Base-by-base conservation (phyloP, 2,329 filamentous ascomycete species). In the Ophiostoma ulmi region DNA sequence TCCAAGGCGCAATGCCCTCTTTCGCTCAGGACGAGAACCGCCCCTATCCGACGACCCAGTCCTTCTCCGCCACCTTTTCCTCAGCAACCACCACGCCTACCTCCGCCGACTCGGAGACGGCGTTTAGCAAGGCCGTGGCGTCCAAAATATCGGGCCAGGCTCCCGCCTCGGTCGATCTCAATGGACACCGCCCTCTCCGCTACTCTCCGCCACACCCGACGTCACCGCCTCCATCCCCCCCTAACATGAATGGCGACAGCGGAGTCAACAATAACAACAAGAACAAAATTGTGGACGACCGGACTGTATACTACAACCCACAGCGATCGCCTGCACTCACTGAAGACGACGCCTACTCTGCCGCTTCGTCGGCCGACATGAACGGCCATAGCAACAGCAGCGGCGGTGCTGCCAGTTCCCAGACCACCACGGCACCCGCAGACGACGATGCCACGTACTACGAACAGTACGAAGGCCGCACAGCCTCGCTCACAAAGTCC, bases 311-410 rank as follows among this genome's bases (percentile, higher is more conserved):
- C 63, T 70, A 58, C 65, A 36, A 66, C 39, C 71, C 70, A 39
- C 52, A 67, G 20, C 71, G 69, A 3, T 68, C 69, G 20, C 63
- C 69, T 11, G 55, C 69, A 26, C 36, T 31, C 14, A 35, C 67
- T 22, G 67, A 67, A 48, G 65, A 70, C 68, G 70, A 70, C 69
- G 44, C 31, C 38, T 66, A 66, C 38, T 73, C 73, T 5, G 64
- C 70, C 36, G 71, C 68, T 70, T 74, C 73, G 48, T 74, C 73
- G 66, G 48, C 69, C 14, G 71, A 73, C 55, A 74, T 73, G 73
- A 73, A 36, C 64, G 72, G 72, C 68, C 69, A 72, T 58, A 67
- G 69, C 69, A 44, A 66, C 39, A 70, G 71, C 20, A 44, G 22
- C 6, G 38, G 39, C 58, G 52, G 68, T 8, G 72, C 70, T 4